These are phyloP conservation scores for Neoarthrinium moseri DNA, from an alignment of 2,329 filamentous ascomycete species.

Conservation along the genomic window DNA sequence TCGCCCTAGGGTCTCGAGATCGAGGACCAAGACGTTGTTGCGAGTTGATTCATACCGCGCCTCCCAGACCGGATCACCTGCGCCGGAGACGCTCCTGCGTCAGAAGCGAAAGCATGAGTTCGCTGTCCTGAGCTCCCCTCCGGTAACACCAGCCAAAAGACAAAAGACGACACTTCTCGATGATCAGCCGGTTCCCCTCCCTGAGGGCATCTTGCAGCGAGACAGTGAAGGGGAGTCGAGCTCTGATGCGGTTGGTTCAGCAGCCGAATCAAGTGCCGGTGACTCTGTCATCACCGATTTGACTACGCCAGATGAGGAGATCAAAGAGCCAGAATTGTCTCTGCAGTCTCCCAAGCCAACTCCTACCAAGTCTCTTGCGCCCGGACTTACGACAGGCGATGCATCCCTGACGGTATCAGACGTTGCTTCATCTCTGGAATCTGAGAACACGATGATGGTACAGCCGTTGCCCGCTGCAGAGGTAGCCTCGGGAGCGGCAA, in stretches of 20 bases:
- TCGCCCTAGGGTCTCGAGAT: slow-evolving; percentile 48
- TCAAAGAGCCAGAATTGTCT: slow-evolving; percentile 31
- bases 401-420: slow-evolving; percentile 22
- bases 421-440: slow-evolving; percentile 14
- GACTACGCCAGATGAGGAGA: slow-evolving; percentile 51
- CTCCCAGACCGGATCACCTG: slow-evolving; percentile 33
- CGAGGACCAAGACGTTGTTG: slow-evolving; percentile 31
- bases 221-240: slow-evolving; percentile 35
- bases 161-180: slow-evolving; percentile 36
- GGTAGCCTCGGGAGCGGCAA: too few species aligned
- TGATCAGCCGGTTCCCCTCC: slow-evolving; percentile 24
- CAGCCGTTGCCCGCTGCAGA: background rate
- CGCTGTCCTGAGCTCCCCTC: slow-evolving; percentile 50
- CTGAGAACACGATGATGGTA: background rate
- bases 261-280: slow-evolving; percentile 30
- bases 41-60: slow-evolving; percentile 31
- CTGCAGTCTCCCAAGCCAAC: slow-evolving; percentile 33
- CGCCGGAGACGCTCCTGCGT: slow-evolving; percentile 21
- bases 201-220: slow-evolving; percentile 32
- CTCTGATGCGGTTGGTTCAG: slow-evolving; percentile 21
- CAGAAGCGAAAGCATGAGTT: slow-evolving; percentile 41
- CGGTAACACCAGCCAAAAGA: slow-evolving; percentile 54
- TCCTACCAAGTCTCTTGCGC: slow-evolving; percentile 25
- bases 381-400: slow-evolving; percentile 32
- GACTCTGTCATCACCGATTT: slow-evolving; percentile 39